Base-by-base conservation (phyloP, 2,329 filamentous ascomycete species). In the Exophiala sp. region DNA sequence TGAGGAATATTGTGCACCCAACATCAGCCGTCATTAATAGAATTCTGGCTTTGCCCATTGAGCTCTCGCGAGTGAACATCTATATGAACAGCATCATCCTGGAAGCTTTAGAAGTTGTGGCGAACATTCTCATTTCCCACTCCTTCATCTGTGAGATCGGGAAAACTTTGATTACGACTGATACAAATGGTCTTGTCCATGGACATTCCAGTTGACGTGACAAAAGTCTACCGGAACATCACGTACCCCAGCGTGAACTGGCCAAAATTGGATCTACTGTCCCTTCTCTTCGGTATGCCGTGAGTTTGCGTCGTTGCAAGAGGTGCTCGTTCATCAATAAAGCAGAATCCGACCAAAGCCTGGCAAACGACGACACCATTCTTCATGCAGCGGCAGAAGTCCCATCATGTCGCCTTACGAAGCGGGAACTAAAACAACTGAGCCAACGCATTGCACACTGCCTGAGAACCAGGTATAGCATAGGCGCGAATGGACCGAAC, bases 311-410 rank as follows among this genome's bases (percentile, higher is more conserved):
- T 8, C 4, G 24, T 29, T 29, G 24, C 16, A 29, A 29, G 24
- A 29, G 5, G 24, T 29, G 24, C 24, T 29, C 24, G 24, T 29
- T 29, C 7, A 29, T 29, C 36, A 10, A 20, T 11, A 16, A 40
- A 18, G 14, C 11, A 61, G 60, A 62, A 10, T 54, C 54, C 12
- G 60, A 59, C 38, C 41, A 62, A 21, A 43, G 52, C 38, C 49
- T 49, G 33, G 52, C 50, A 9, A 29, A 74, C 33, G 75, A 80
- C 42, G 72, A 81, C 47, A 79, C 77, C 0, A 62, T 78, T 2
- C 68, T 86, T 3, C 81, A 85, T 64, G 72, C 75, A 40, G 81
- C 84, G 60, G 83, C 84, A 0, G 73, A 75, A 5, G 71, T 84
- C 46, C 79, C 82, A 0, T 70, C 69, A n/a, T 74, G 78, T 47